Conservation (phyloP, 305 asterid genomes). For the Petunia hybrid region DNA sequence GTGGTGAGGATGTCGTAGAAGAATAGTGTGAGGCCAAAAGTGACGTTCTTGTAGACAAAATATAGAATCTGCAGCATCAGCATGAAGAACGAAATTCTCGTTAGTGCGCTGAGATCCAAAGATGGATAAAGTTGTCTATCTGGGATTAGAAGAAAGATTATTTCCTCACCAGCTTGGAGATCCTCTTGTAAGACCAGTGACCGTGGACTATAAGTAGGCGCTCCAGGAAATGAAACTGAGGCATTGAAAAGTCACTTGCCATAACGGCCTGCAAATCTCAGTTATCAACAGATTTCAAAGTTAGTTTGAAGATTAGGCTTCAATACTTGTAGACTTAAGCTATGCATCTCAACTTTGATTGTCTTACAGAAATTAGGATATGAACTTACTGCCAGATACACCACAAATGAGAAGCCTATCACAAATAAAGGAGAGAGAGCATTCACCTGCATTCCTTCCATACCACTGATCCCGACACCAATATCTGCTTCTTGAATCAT, state of each 20-base stretch:
- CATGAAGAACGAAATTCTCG: neutral
- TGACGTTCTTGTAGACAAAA: constrained; percentile 90
- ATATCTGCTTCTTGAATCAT: constrained; percentile 97
- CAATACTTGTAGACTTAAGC: constrained; percentile 14
- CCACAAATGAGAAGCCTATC: neutral
- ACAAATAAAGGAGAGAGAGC: constrained; percentile 18
- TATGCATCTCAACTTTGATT: neutral
- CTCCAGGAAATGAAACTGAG: constrained; percentile 83
- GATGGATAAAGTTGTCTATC: neutral
- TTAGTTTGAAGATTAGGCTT: constrained; percentile 30
- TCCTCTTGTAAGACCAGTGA: constrained; percentile 91
- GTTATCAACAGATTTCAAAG: neutral
- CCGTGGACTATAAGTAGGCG: constrained; percentile 81
- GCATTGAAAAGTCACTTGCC: constrained; percentile 89
- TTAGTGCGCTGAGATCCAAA: neutral
- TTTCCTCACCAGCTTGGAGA: constrained; percentile 65
- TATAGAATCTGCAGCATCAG: constrained; percentile 70
- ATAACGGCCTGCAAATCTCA: constrained; percentile 71
- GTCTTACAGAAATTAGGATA: neutral
- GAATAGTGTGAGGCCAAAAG: constrained; percentile 89
- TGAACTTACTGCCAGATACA: neutral
- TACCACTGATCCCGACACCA: constrained; percentile 90
- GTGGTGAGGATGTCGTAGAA: constrained; percentile 83
- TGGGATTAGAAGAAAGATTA: neutral
- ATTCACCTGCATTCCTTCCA: constrained; percentile 91